Base-by-base conservation (phyloP, 352 stramenopile genomes). In the Phytophthora citricola region DNA sequence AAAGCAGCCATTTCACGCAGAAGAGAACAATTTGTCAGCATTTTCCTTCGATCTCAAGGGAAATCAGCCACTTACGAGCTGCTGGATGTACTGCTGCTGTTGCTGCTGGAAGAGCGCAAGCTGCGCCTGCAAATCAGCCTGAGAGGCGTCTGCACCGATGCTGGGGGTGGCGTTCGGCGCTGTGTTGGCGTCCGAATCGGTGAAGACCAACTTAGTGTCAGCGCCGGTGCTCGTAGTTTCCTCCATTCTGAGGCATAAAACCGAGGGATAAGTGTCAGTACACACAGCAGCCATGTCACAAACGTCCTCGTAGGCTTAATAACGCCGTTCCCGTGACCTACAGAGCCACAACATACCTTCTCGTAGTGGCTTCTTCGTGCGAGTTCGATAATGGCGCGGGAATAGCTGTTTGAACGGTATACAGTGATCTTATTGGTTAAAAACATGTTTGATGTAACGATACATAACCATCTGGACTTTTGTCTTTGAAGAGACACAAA, bases 51-150 rank as follows among this genome's bases (percentile, higher is more conserved):
- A 34, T 47, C 11, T 22, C 7, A 31, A 22, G 22, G 47, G 15
- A 40, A 22, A 7, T 20, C 27, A 31, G 14, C 3, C 31, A 65
- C 68, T 40, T 76, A 87, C 78, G 43, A 87, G 58, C 39, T 87
- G 78, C 41, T 79, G 76, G 12, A 87, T 75, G 60, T 83, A 87
- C 52, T 86, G 78, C 62, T 87, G 75, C 29, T 86, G 78, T 70
- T 87, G 78, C 68, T 87, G 78, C 46, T 87, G 75, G 56, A 87
- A 81, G 26, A 87, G 64, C 56, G 78, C 78, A 17, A 87, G 73
- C 47, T 87, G 78, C 29, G 78, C 75, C 52, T 82, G 74, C 15
- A 82, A 68, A 22, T 87, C 78, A 5, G 76, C 62, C 20, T 73
- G 64, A 6, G 61, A 71, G n/a, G 69, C 56, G 41, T 73, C 65